A percentile compares a stretch with the other conserved stretches of the same genome.
phyloP scores from a whole-genome alignment of 495 filamentous ascomycete species.

The Cryomyces antarcticus region DNA sequence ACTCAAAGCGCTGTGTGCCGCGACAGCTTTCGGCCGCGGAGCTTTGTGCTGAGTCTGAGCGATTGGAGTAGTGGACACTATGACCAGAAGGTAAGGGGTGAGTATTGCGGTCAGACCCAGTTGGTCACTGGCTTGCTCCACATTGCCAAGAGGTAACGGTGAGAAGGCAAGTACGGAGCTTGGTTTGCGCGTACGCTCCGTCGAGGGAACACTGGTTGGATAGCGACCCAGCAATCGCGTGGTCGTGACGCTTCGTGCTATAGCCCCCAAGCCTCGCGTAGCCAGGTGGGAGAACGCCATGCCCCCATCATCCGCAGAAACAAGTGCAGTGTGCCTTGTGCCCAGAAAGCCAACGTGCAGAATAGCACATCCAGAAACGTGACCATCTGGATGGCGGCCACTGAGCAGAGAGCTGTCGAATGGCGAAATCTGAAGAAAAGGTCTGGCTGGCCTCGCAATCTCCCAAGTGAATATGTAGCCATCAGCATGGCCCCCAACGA shows the following conservation, averaged over 20 bases:
- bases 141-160: slow-evolving; percentile 75
- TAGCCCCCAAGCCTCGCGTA: slow-evolving; percentile 68
- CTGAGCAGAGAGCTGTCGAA: slow-evolving; percentile 44
- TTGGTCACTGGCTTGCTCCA: slow-evolving; percentile 67
- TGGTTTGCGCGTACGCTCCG: slow-evolving; percentile 53
- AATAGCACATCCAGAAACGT: slow-evolving; percentile 53
- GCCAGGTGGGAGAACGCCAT: slow-evolving; percentile 98
- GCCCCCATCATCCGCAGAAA: slow-evolving; percentile 85
- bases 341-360: slow-evolving; percentile 91
- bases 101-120: slow-evolving; percentile 90
- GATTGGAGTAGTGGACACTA: slow-evolving; percentile 88
- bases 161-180: slow-evolving; percentile 91
- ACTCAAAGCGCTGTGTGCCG: slow-evolving; percentile 73
- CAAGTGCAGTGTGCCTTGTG: slow-evolving; percentile 82
- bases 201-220: slow-evolving; percentile 33
- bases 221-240: slow-evolving; percentile 84
- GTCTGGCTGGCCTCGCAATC: slow-evolving; percentile 52
- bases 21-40: slow-evolving; percentile 70
- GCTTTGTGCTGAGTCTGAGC: slow-evolving; percentile 93
- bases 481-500: slow-evolving; percentile 74
- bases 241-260: slow-evolving; percentile 72
- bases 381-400: slow-evolving; percentile 52
- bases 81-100: slow-evolving; percentile 84
- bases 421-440: slow-evolving; percentile 76
- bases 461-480: slow-evolving; percentile 98